Conservation (phyloP, 768 basidiomycete species). For the Rubroboletus satanas region DNA sequence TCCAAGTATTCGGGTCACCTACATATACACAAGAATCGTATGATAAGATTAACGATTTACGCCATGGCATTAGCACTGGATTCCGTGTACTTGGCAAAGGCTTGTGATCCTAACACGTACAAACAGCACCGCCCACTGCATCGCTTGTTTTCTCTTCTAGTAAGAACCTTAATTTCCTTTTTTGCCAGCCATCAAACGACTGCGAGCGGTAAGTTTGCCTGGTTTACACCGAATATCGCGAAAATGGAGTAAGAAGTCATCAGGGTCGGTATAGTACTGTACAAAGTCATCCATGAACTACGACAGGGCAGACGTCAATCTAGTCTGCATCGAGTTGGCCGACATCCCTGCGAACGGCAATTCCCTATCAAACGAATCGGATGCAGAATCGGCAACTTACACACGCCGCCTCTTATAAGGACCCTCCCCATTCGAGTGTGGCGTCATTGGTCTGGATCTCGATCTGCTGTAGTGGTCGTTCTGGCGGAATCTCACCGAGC, state of each 20-base stretch:
- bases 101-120: slow-evolving; percentile 7
- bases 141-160: no score
- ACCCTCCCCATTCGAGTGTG: background rate
- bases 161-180: no score
- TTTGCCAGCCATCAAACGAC: no score
- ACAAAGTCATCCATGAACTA: background rate
- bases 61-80: no score
- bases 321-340: background rate
- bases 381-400: background rate
- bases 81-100: background rate
- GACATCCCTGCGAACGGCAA: background rate
- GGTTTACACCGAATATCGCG: background rate
- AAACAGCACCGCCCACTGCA: background rate
- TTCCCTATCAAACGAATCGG: background rate
- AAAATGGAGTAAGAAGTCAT: background rate
- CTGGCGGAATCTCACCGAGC: background rate
- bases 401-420: background rate
- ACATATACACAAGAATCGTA: background rate
- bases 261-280: background rate
- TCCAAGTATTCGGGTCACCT: background rate
- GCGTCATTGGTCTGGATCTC: background rate
- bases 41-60: background rate
- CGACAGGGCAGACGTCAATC: background rate
- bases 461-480: background rate
- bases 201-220: background rate